Evolutionary conservation across 2,329 filamentous ascomycete species (phyloP).

Genomic region (Emmonsiellopsis sp.): DNA sequence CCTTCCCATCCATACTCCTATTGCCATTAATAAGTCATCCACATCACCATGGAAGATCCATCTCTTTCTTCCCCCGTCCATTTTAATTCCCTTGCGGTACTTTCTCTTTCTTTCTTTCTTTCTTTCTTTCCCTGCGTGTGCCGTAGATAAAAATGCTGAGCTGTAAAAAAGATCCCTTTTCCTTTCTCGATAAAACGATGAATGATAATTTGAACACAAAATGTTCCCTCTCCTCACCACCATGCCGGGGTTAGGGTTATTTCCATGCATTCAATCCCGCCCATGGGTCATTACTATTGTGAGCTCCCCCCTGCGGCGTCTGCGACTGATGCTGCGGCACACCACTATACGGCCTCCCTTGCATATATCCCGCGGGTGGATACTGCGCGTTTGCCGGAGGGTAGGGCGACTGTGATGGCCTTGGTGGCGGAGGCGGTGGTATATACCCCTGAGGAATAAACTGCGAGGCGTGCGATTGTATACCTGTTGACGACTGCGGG

Average conservation of each 20-base stretch:
- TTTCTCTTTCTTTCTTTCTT: too few relatives aligned
- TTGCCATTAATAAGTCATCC: too few relatives aligned
- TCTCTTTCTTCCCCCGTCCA: too few relatives aligned
- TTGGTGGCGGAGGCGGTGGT: slow-evolving; percentile 58
- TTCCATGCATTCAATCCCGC: slow-evolving; percentile 63
- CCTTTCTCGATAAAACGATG: background rate
- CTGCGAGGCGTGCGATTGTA: slow-evolving; percentile 29
- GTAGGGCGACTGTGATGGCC: slow-evolving; percentile 45
- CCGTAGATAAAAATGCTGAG: too few relatives aligned
- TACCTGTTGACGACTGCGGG: slow-evolving; percentile 19
- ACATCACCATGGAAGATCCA: too few relatives aligned
- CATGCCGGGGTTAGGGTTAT: slow-evolving; percentile 23
- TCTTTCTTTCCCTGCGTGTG: too few relatives aligned
- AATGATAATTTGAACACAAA: too few relatives aligned
- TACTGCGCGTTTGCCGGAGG: slow-evolving; percentile 45
- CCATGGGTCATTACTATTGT: slow-evolving; percentile 52
- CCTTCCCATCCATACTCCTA: too few relatives aligned
- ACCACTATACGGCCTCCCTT: slow-evolving; percentile 33
- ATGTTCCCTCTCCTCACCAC: too few relatives aligned
- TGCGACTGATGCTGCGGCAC: slow-evolving; percentile 30
- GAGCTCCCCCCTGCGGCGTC: slow-evolving; percentile 12
- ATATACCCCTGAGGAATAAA: slow-evolving; percentile 56
- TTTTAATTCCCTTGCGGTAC: too few relatives aligned
- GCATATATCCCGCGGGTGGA: slow-evolving; percentile 35
- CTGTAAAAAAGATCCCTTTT: background rate